Conservation (phyloP, 768 basidiomycete species). For the Boletus tylopilopsis region DNA sequence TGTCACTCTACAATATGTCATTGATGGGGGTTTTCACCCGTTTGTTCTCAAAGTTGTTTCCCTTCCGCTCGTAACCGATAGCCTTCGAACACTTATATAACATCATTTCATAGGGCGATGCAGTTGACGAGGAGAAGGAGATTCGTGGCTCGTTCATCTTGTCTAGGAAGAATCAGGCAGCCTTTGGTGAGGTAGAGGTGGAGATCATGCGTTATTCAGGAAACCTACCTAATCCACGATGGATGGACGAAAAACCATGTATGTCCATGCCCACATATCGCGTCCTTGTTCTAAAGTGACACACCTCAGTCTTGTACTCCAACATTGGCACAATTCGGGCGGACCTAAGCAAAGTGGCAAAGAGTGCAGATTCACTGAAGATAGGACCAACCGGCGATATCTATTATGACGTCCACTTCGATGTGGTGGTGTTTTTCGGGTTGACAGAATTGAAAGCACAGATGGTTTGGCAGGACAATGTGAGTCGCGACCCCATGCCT, state of each 20-base stretch:
- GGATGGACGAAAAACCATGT: conserved; percentile 7
- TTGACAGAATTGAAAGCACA: not conserved
- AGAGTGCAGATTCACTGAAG: too few species aligned
- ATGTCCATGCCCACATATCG: not conserved
- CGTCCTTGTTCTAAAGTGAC: not conserved
- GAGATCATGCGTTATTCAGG: conserved; percentile 1
- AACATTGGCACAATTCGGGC: not conserved
- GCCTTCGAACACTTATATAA: not conserved
- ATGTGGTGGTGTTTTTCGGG: conserved; percentile 1
- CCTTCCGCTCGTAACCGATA: not conserved
- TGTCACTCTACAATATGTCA: not conserved
- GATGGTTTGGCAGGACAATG: conserved; percentile 1
- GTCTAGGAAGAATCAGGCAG: not conserved
- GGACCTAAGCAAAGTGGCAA: not conserved
- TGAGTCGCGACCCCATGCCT: not conserved
- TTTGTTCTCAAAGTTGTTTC: conserved; percentile 2
- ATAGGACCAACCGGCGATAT: not conserved
- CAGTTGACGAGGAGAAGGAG: not conserved
- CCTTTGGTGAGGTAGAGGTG: not conserved
- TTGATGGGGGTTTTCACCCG: not conserved
- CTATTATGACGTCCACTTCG: not conserved
- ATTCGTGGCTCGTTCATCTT: not conserved
- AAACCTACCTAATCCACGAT: not conserved
- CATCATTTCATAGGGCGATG: not conserved
- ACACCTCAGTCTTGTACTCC: not conserved